Conservation (phyloP, 306 rosid genomes). For the Morella rubra region DNA sequence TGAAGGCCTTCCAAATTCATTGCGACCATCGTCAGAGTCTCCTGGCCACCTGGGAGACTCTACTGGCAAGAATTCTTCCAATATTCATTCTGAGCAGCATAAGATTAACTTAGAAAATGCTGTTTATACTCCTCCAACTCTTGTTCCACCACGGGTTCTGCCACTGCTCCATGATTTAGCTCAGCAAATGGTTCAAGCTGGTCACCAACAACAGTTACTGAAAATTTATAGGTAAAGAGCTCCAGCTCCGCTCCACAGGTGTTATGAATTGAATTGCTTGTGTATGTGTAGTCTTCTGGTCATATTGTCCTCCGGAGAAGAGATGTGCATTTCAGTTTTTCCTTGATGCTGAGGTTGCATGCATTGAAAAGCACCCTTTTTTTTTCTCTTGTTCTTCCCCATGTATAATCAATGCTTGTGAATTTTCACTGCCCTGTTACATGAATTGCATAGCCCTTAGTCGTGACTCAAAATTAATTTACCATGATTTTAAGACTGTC, state of each 20-base stretch:
- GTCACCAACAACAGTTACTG: constrained; percentile 73
- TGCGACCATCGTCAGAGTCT: constrained; percentile 88
- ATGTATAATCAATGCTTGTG: neutral
- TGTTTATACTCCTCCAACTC: constrained; percentile 82
- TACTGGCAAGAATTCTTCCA: constrained; percentile 49
- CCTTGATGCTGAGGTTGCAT: neutral
- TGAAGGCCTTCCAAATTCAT: constrained; percentile 92
- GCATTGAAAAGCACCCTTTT: neutral
- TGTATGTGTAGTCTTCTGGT: neutral
- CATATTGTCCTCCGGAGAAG: neutral
- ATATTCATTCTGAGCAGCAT: constrained; percentile 63
- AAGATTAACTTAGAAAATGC: constrained; percentile 61
- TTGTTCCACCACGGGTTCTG: constrained; percentile 81
- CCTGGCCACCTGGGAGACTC: constrained; percentile 70
- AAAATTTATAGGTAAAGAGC: constrained; percentile 65
- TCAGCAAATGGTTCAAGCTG: constrained; percentile 94
- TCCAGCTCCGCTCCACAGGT: constrained; percentile 11
- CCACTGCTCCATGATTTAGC: constrained; percentile 84
- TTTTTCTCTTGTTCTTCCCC: neutral
- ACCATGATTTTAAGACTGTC: too few species aligned
- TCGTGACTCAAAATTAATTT: too few species aligned
- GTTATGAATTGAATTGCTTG: neutral
- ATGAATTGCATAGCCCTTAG: neutral
- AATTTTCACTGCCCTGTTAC: neutral
- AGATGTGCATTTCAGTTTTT: neutral